Evolutionary conservation across 495 filamentous ascomycete species (phyloP).

Genomic region (Neurospora sp.): DNA sequence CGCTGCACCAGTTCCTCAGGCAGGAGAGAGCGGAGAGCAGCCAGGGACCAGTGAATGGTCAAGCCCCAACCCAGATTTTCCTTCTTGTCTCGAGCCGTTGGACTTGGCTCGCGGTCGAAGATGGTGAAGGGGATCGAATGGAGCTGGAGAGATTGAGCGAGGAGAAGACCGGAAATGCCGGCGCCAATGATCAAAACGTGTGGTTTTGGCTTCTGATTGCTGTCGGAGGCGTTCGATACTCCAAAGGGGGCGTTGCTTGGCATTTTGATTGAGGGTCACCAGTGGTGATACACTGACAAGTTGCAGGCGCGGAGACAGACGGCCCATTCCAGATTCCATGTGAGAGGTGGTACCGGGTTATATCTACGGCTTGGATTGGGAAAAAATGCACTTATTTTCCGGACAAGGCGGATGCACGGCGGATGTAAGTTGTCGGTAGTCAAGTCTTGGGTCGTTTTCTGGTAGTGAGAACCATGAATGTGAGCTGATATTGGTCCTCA

Average conservation of each 20-base stretch:
- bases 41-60: conserved; percentile 49
- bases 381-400: background rate
- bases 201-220: background rate
- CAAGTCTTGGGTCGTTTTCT: background rate
- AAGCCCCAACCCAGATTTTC: conserved; percentile 44
- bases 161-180: conserved; percentile 48
- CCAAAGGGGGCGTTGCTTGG: background rate
- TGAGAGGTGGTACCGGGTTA: background rate
- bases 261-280: background rate
- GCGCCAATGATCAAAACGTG: conserved; percentile 48
- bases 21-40: conserved; percentile 38
- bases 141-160: conserved; percentile 48
- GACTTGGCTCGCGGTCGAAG: conserved; percentile 44
- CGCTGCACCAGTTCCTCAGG: conserved; percentile 36
- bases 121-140: conserved; percentile 31
- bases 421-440: background rate
- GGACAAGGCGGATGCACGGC: background rate
- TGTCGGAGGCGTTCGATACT: background rate
- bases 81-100: conserved; percentile 28
- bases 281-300: background rate
- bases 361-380: background rate
- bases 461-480: background rate
- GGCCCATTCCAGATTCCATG: background rate
- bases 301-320: background rate
- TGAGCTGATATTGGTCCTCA: background rate